phyloP scores from a whole-genome alignment of 306 rosid species.

The Elaeagnus macrophylla region DNA sequence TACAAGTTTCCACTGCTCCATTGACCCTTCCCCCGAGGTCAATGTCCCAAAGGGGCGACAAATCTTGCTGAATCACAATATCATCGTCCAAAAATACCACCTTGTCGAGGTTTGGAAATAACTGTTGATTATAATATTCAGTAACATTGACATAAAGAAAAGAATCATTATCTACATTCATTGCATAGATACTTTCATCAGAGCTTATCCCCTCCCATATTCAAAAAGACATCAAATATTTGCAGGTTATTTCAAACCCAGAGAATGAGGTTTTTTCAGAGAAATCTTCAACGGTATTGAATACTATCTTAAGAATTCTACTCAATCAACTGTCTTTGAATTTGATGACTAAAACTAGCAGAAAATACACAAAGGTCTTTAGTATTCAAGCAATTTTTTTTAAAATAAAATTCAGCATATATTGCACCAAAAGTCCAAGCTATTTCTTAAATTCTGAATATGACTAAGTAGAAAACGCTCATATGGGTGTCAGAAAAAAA shows the following conservation, averaged over 20 bases:
- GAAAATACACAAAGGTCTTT: not conserved
- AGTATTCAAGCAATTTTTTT: not conserved
- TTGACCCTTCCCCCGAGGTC: constrained; percentile 85
- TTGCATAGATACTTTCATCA: too few relatives aligned
- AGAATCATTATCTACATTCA: too few relatives aligned
- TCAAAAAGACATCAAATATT: too few relatives aligned
- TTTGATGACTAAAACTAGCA: too few relatives aligned
- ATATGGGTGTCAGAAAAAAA: too few relatives aligned
- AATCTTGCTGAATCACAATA: constrained; percentile 81
- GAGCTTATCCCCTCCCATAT: too few relatives aligned
- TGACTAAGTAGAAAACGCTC: not conserved
- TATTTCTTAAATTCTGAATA: not conserved
- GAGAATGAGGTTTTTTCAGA: too few relatives aligned
- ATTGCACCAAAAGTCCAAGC: not conserved
- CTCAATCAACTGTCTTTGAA: too few relatives aligned
- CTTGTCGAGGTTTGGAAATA: constrained; percentile 87
- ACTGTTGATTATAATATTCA: constrained; percentile 46
- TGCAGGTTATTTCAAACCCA: too few relatives aligned
- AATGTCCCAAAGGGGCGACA: constrained; percentile 87
- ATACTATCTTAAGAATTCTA: too few relatives aligned
- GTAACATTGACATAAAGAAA: not conserved
- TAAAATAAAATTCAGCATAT: not conserved
- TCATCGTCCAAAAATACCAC: constrained; percentile 93
- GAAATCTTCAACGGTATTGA: too few relatives aligned
- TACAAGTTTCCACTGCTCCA: constrained; percentile 97